phyloP scores from a whole-genome alignment of 306 rosid genomes.

The Neltuma alba region DNA sequence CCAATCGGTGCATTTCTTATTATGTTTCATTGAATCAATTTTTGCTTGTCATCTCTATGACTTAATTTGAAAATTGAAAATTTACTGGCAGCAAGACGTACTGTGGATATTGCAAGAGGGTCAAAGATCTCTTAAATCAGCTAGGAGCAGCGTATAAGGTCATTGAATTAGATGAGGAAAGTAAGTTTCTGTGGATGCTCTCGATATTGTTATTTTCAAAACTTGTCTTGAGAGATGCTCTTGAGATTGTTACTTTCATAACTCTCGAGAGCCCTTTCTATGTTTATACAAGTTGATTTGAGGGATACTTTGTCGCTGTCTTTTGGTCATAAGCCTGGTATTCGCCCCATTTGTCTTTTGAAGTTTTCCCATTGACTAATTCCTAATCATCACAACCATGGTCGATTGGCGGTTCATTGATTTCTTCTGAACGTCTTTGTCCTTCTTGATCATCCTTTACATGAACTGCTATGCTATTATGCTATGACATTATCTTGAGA shows the following conservation, averaged over 20 bases:
- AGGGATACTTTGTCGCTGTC: background rate
- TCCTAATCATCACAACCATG: background rate
- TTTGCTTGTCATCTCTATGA: background rate
- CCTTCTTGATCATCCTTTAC: background rate
- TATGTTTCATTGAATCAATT: background rate
- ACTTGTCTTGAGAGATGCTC: background rate
- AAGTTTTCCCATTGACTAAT: background rate
- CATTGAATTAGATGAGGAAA: constrained; percentile 67
- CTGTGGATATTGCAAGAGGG: constrained; percentile 79
- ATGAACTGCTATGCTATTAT: background rate
- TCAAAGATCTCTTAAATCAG: constrained; percentile 64
- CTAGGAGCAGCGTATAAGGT: constrained; percentile 67
- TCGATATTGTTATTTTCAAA: background rate
- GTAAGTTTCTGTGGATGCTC: constrained; percentile 42
- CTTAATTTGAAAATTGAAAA: constrained; percentile 8
- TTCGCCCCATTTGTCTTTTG: background rate
- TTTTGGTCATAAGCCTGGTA: background rate
- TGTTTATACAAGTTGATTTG: background rate
- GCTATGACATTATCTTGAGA: constrained; percentile 1
- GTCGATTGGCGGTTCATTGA: background rate
- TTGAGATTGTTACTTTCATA: background rate
- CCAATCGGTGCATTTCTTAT: background rate
- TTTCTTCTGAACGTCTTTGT: constrained; percentile 14
- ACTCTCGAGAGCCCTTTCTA: background rate
- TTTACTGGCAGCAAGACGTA: constrained; percentile 72